Percentiles rank a stretch among this genome's conserved stretches.
Conservation (phyloP, 2,329 filamentous ascomycete genomes). For the Coniochaeta prunicola region DNA sequence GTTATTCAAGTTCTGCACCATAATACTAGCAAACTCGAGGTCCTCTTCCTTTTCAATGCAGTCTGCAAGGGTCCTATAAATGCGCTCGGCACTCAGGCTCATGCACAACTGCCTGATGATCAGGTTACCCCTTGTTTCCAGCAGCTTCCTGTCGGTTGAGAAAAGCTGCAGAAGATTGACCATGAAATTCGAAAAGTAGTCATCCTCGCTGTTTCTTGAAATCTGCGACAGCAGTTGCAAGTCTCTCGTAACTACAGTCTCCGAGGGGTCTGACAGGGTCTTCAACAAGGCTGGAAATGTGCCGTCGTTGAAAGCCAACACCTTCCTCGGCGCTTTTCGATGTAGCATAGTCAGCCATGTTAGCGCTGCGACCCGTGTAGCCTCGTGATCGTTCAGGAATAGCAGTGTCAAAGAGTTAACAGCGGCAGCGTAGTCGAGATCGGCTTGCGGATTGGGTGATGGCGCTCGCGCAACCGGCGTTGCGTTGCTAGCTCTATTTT, state of each 20-base stretch:
- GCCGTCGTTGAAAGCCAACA: constrained; percentile 91
- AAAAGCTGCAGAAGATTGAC: constrained; percentile 92
- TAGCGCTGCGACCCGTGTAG: constrained; percentile 84
- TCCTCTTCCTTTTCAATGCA: constrained; percentile 98
- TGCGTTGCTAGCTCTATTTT: constrained; percentile 29
- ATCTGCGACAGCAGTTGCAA: constrained; percentile 92
- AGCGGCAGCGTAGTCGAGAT: constrained; percentile 92
- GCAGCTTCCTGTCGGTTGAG: constrained; percentile 81
- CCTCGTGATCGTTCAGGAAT: constrained; percentile 95
- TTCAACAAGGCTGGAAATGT: constrained; percentile 95
- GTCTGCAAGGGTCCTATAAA: constrained; percentile 91
- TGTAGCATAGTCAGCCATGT: constrained; percentile 98
- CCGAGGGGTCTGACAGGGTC: constrained; percentile 89
- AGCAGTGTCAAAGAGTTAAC: constrained; percentile 89
- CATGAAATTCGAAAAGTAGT: constrained; percentile 98
- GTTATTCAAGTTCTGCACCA: constrained; percentile 99
- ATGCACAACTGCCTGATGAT: constrained; percentile 95
- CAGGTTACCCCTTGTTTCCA: constrained; percentile 89
- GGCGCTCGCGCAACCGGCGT: constrained; percentile 28
- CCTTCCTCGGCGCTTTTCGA: constrained; percentile 85
- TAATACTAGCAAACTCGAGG: constrained; percentile 96
- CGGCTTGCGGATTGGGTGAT: constrained; percentile 43
- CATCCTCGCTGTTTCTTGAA: constrained; percentile 91
- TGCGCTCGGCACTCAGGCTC: constrained; percentile 86
- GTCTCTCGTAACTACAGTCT: constrained; percentile 92